A percentile compares a stretch with the other conserved stretches of the same genome.
These are phyloP conservation scores for Zea mays DNA, from an alignment of 176 grass and related monocot genomes.

Conservation along the genomic window Zm-B73-REFERENCE-NAM-5.0 NC_050096.1:5987001-5987500, in stretches of 20 bases:
- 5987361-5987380: background rate
- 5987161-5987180: too few relatives aligned
- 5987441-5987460: background rate
- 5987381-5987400: background rate
- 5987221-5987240: background rate
- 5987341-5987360: background rate
- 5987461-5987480: background rate
- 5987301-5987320: background rate
- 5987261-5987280: slow-evolving; percentile 18
- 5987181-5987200: too few relatives aligned
- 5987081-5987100: too few relatives aligned
- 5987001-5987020: too few relatives aligned
- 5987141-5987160: too few relatives aligned
- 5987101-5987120: too few relatives aligned
- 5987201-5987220: background rate
- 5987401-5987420: background rate
- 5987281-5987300: background rate
- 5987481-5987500: background rate
- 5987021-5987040: too few relatives aligned
- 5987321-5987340: background rate
- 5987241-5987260: background rate
- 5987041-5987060: too few relatives aligned
- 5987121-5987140: too few relatives aligned
- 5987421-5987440: background rate
- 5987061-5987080: too few relatives aligned